Percentiles rank a stretch among this genome's conserved stretches.
These are phyloP conservation scores for Trametes sanguinea DNA, from an alignment of 768 basidiomycete species.

Conservation along the genomic window DNA sequence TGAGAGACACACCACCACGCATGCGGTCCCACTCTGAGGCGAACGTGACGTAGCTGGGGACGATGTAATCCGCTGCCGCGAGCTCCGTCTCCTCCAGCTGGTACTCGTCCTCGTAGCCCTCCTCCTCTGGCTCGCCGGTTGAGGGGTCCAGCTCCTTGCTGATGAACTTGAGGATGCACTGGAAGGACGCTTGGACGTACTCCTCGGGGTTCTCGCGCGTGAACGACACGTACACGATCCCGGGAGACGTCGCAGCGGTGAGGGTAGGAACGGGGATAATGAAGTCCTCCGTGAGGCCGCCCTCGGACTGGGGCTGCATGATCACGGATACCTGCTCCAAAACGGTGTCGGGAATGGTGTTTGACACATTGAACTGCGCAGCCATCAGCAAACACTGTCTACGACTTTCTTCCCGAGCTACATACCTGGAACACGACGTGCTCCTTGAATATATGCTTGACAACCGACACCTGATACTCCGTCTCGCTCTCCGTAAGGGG, in stretches of 20 bases:
- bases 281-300: constrained; percentile 87
- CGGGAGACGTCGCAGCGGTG: constrained; percentile 70
- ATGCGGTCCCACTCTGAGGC: constrained; percentile 94
- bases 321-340: constrained; percentile 92
- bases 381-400: background rate
- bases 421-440: constrained; percentile 95
- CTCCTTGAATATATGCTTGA: constrained; percentile 96
- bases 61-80: constrained; percentile 91
- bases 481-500: constrained; percentile 96
- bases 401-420: background rate
- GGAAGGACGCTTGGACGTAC: constrained; percentile 84
- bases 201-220: constrained; percentile 76
- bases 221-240: constrained; percentile 91
- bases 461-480: constrained; percentile 94
- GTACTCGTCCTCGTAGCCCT: constrained; percentile 99
- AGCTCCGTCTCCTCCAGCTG: constrained; percentile 95
- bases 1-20: constrained; percentile 71
- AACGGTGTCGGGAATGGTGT: constrained; percentile 94
- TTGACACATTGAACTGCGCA: constrained; percentile 90
- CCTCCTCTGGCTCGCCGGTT: constrained; percentile 93
- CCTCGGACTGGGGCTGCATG: constrained; percentile 80
- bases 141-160: constrained; percentile 97
- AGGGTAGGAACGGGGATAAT: constrained; percentile 84
- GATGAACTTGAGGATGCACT: constrained; percentile 89
- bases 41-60: constrained; percentile 94